These are phyloP conservation scores for Rauvolfia tetraphylla DNA, from an alignment of 257 asterid species.

Conservation along the genomic window DNA sequence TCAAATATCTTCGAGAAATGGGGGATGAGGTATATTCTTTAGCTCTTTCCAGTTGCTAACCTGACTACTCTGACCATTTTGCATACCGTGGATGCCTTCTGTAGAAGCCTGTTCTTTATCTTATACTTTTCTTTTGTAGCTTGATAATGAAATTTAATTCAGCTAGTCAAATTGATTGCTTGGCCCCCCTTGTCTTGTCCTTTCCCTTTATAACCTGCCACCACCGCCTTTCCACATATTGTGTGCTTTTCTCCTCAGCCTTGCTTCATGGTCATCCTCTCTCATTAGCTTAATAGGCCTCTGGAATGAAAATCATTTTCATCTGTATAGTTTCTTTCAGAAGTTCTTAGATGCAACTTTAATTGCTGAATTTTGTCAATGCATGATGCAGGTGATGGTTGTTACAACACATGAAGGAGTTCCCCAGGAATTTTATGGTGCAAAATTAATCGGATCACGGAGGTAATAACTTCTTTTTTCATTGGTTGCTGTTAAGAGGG, in stretches of 20 bases:
- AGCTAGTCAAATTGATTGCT: conserved; percentile 4
- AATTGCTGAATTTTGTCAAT: conserved; percentile 18
- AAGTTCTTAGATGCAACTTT: not conserved
- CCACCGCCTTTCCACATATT: not conserved
- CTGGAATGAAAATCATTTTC: not conserved
- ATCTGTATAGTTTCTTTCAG: not conserved
- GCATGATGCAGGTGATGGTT: conserved; percentile 75
- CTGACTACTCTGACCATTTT: not conserved
- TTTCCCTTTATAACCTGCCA: not conserved
- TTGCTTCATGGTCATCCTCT: not conserved
- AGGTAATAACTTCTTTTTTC: conserved; percentile 41
- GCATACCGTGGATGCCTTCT: not conserved
- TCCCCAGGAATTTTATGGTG: conserved; percentile 95
- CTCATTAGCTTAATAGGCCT: not conserved
- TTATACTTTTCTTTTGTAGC: not conserved
- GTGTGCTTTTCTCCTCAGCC: not conserved
- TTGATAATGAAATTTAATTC: not conserved
- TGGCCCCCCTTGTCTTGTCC: not conserved
- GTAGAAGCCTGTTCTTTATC: not conserved
- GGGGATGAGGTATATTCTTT: conserved; percentile 88
- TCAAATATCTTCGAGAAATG: conserved; percentile 92
- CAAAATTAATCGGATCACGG: conserved; percentile 82
- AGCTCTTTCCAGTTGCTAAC: conserved; percentile 2
- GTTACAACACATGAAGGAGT: conserved; percentile 99
- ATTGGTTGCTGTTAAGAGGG: not conserved